Conservation (phyloP, 2,329 filamentous ascomycete species). For the Trichoderma harzianum region DNA sequence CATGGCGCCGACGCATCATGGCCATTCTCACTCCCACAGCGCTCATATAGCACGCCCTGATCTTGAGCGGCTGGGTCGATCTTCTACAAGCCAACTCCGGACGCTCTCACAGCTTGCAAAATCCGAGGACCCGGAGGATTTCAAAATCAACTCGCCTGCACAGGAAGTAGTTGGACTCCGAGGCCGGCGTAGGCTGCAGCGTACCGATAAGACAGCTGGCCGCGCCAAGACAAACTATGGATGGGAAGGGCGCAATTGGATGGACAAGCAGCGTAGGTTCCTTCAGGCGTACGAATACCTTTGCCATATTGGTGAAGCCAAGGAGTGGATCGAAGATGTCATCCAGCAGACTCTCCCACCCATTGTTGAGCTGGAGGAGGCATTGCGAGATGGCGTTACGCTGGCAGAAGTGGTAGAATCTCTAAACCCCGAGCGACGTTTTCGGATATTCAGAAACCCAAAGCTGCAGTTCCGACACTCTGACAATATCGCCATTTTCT, state of each 20-base stretch:
- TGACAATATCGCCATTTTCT: slow-evolving; percentile 96
- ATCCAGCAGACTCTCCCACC: slow-evolving; percentile 82
- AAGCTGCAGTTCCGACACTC: slow-evolving; percentile 93
- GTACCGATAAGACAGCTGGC: slow-evolving; percentile 54
- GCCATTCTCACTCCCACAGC: slow-evolving; percentile 25
- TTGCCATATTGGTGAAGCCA: slow-evolving; percentile 97
- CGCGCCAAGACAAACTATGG: slow-evolving; percentile 55
- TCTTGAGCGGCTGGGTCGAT: slow-evolving; percentile 77
- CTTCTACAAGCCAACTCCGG: slow-evolving; percentile 83
- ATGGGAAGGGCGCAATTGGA: slow-evolving; percentile 89
- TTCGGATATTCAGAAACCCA: slow-evolving; percentile 80
- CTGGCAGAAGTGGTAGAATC: slow-evolving; percentile 91
- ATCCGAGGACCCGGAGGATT: slow-evolving; percentile 71
- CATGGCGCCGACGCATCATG: slow-evolving; percentile 30
- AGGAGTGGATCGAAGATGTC: slow-evolving; percentile 96
- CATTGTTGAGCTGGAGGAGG: slow-evolving; percentile 91
- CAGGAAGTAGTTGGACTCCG: slow-evolving; percentile 87
- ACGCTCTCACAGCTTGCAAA: slow-evolving; percentile 82
- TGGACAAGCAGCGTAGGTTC: slow-evolving; percentile 97
- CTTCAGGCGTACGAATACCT: slow-evolving; percentile 97
- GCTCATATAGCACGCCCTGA: slow-evolving; percentile 63
- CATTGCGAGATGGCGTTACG: slow-evolving; percentile 86
- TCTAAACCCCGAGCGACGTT: slow-evolving; percentile 70
- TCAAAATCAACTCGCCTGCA: slow-evolving; percentile 70
- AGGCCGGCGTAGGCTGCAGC: slow-evolving; percentile 78